Conservation (phyloP, 164 flowering plant genomes). For the Nelumbo lutea region DNA sequence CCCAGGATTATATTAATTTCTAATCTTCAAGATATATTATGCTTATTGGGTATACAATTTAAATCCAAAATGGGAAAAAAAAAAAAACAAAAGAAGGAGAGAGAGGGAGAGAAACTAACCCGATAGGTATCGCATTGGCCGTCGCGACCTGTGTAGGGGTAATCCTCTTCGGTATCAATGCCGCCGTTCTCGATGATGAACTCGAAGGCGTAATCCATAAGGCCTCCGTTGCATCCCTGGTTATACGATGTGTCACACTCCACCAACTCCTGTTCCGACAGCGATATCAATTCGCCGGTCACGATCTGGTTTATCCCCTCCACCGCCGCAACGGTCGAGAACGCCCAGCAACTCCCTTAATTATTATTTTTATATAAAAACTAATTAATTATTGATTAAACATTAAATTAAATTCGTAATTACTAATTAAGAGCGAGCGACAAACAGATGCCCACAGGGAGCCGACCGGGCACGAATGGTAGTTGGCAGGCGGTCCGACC, state of each 20-base stretch:
- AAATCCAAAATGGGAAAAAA: too few species aligned
- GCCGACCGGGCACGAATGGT: too few species aligned
- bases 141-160: slow-evolving; percentile 63
- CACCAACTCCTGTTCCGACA: slow-evolving; percentile 91
- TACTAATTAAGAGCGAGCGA: too few species aligned
- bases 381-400: too few species aligned
- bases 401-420: too few species aligned
- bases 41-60: too few species aligned
- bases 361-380: not conserved
- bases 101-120: slow-evolving; percentile 27
- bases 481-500: too few species aligned
- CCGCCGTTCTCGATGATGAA: slow-evolving; percentile 88
- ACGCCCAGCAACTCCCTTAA: slow-evolving; percentile 95
- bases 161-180: slow-evolving; percentile 67
- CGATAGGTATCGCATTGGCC: slow-evolving; percentile 45
- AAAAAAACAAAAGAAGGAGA: not conserved
- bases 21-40: too few species aligned
- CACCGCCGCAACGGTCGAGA: slow-evolving; percentile 84
- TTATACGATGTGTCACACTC: slow-evolving; percentile 73
- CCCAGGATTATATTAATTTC: too few species aligned
- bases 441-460: too few species aligned
- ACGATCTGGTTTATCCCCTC: slow-evolving; percentile 85
- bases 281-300: slow-evolving; percentile 57
- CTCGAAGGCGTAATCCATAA: slow-evolving; percentile 91
- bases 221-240: slow-evolving; percentile 86